Base-by-base conservation (phyloP, 345 rosid genomes). In the Conringia planisiliqua region DNA sequence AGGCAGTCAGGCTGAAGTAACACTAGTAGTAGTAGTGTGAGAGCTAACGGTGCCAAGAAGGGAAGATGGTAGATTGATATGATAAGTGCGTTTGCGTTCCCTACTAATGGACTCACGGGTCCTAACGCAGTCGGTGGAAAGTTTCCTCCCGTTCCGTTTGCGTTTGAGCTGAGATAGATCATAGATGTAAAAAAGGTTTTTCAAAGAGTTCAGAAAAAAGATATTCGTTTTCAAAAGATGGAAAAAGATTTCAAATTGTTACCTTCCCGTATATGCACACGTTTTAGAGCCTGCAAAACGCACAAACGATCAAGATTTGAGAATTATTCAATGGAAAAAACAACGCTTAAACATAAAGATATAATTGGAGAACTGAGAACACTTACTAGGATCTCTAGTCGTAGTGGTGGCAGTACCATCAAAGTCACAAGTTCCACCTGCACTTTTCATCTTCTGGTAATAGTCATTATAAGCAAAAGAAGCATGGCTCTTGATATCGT, bases 401-500 rank as follows among this genome's bases (percentile, higher is more conserved):
- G 96, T 90, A 12, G 83, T 80, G 12, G 68, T 82, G 35, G 97
- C 98, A 5, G 96, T 82, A 38, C 98, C 96, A 76, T 76, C 88
- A 68, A 94, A 94, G 60, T 94, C 87, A 18, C 98, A 94, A 2
- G 96, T 94, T 60, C 95, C 98, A 30, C 98, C 98, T 39, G 60
- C 74, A 62, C 81, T 73, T 36, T 51, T 91, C 97, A 79, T 91
- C 76, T 75, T 88, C 77, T 94, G 97, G 81, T 86, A 94, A 72
- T 94, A 94, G 62, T 91, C 95, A 68, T 94, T 91, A 68, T 72
- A 94, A 29, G 98, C 98, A 81, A 81, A 96, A 2, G 99, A 96
- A 38, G 98, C 98, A 24, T 92, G 99, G 75, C 82, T 89, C 71
- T 68, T 75, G 52, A 85, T 24, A 48, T 70, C 80, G 65, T 92